Base-by-base conservation (phyloP, 2,329 filamentous ascomycete species). In the Amylocarpus encephaloides region DNA sequence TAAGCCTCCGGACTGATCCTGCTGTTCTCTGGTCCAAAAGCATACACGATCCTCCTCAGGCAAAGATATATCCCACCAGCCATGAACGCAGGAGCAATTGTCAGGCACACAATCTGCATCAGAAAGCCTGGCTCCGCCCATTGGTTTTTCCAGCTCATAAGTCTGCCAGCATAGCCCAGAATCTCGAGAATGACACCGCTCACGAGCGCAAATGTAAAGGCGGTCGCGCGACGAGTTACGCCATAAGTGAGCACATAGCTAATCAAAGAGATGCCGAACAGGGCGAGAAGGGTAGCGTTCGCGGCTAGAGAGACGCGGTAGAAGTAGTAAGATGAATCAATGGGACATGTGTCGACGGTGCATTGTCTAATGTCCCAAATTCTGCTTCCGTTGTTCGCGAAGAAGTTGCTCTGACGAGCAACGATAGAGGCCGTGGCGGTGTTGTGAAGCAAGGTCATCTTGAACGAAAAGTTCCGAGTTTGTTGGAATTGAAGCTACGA, bases 61-160 rank as follows among this genome's bases (percentile, higher is more conserved):
- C 78, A 82, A 46, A 86, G 68, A 60, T 86, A 86, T 36, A 86
- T 74, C 1, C 74, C 78, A 1, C 79, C 82, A 7, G 79, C 75
- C 63, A 85, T 71, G 61, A 85, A 85, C 1, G 81, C 81, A 0
- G 83, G 82, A 0, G 72, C 82, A 51, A 85, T 75, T 3, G 82
- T 85, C 50, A 87, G 70, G 56, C 75, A 79, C 60, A 78, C 73
- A 34, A 82, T 76, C 62, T 84, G 79, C 34, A 81, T 75, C 49
- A 77, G 59, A 64, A 78, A 78, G 16, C 69, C 67, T 36, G 66
- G 63, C 54, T 71, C 62, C n/a, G 59, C 56, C 69, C 73, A 83
- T 3, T 73, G 73, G 59, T 85, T 75, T 34, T 73, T 44, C 60
- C 73, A 74, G 60, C 79, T 74, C 59, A 76, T 67, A 30, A 85